A percentile compares a stretch with the other conserved stretches of the same genome.
Conservation (phyloP, 2,329 filamentous ascomycete species). For the Aspergillus pseudotamarii region DNA sequence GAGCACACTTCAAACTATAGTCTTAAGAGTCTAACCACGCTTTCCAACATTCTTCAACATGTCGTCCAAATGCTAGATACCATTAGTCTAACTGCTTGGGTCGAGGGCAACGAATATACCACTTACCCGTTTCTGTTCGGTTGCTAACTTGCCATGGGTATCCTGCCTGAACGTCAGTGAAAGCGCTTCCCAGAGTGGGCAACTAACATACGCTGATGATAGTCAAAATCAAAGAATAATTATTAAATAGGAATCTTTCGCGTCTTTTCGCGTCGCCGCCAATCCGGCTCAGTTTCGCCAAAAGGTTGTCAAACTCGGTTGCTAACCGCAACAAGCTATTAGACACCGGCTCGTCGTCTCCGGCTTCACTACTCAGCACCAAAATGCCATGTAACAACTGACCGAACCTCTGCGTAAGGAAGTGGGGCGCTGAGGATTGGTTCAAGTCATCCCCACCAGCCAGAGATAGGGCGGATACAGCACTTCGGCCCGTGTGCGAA, state of each 20-base stretch:
- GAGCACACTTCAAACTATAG: neutral
- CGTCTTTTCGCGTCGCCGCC: slow-evolving; percentile 75
- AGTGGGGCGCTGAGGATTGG: slow-evolving; percentile 71
- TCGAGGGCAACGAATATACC: neutral
- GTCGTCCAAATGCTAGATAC: slow-evolving; percentile 42
- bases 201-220: slow-evolving; percentile 70
- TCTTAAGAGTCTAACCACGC: slow-evolving; percentile 23
- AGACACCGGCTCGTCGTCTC: slow-evolving; percentile 89
- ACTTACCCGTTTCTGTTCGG: slow-evolving; percentile 68
- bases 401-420: slow-evolving; percentile 91
- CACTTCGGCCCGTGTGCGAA: slow-evolving; percentile 49
- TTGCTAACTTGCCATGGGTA: slow-evolving; percentile 51
- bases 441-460: slow-evolving; percentile 50
- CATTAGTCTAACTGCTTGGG: slow-evolving; percentile 16
- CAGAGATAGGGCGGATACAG: slow-evolving; percentile 57
- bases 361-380: slow-evolving; percentile 80
- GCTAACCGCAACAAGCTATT: slow-evolving; percentile 77
- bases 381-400: slow-evolving; percentile 87
- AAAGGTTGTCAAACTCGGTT: slow-evolving; percentile 79
- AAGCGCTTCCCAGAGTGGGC: neutral
- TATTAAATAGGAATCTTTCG: slow-evolving; percentile 90
- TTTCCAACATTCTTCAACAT: slow-evolving; percentile 41
- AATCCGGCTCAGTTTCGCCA: slow-evolving; percentile 78
- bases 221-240: slow-evolving; percentile 91
- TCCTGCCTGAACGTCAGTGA: slow-evolving; percentile 33